Evolutionary conservation across 805 yeast genomes (phyloP).

Genomic region (Jamesozyma hellenica): DNA sequence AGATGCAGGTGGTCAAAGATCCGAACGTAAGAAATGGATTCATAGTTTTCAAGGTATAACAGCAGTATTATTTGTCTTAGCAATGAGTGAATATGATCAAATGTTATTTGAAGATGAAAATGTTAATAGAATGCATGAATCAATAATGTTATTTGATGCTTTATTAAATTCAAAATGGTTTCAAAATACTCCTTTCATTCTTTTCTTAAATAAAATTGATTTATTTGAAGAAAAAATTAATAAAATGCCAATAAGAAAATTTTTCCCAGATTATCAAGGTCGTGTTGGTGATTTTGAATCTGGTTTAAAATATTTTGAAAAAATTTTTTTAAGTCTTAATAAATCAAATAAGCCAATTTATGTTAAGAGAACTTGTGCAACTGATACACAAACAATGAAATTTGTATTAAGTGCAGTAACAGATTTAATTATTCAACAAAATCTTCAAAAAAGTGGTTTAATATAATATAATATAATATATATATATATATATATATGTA

Average conservation of each 20-base stretch:
- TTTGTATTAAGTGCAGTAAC: slow-evolving; percentile 89
- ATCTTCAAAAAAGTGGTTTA: slow-evolving; percentile 67
- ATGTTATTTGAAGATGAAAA: slow-evolving; percentile 79
- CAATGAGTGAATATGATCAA: slow-evolving; percentile 89
- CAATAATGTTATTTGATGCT: slow-evolving; percentile 73
- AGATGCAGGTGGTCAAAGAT: slow-evolving; percentile 95
- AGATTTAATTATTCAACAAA: slow-evolving; percentile 79
- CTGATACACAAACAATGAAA: slow-evolving; percentile 80
- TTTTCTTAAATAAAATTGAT: slow-evolving; percentile 85
- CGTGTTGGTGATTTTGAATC: slow-evolving; percentile 52
- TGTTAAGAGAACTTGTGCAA: slow-evolving; percentile 90
- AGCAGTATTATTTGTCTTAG: slow-evolving; percentile 77
- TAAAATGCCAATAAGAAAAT: slow-evolving; percentile 53
- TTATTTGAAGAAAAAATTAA: slow-evolving; percentile 61
- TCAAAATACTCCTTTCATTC: slow-evolving; percentile 71
- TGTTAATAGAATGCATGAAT: slow-evolving; percentile 85
- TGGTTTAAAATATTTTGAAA: slow-evolving; percentile 63
- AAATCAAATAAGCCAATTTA: slow-evolving; percentile 63
- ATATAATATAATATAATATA: slow-evolving; percentile 29
- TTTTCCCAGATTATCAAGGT: slow-evolving; percentile 74
- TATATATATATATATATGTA: not conserved
- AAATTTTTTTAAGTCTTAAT: slow-evolving; percentile 53
- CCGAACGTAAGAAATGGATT: slow-evolving; percentile 88
- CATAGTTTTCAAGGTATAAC: slow-evolving; percentile 89
- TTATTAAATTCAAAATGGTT: slow-evolving; percentile 83